Evolutionary conservation across 1,139 yeast genomes (phyloP), one percentile per base, ranked within the genome.

Genomic region (Pichia sp.): DNA sequence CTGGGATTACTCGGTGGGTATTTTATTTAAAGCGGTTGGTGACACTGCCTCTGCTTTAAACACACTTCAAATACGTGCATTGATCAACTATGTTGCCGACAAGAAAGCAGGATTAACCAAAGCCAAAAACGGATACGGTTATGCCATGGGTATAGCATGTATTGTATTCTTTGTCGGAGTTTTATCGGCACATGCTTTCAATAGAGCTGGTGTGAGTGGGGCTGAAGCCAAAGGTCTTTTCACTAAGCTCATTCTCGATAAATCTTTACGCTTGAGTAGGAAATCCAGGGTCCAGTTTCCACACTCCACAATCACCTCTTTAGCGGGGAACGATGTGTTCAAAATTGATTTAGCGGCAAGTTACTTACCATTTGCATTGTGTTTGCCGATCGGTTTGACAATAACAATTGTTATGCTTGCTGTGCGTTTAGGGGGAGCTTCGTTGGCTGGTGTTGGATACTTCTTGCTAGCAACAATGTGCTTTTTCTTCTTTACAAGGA

Each of bases 271-370:
- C 44, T 75, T 88, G 19, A 77, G 81, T 55, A 78, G 82, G 4
- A 74, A 74, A 55, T 79, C 90, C 4, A 76, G 76, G 47, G 83
- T 83, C 61, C 71, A 74, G 51, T 87, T 71, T 63, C 80, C 93
- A 0, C 71, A 77, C 19, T 87, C 93, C 57, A 81, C 79, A 59
- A 75, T 88, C 52, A 85, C 91, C 3, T 82, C 87, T 9, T 69
- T 87, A 61, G 78, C 88, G 72, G 82, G 90, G 13, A 83, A 95
- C 0, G 96, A 88, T 65, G 74, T 88, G 52, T 78, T 87, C 40
- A 78, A 96, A 64, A 74, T 87, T 41, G 95, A 87, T 63, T 78
- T 85, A 63, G 90, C 91, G 6, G 63, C 82, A 44, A 80, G 84
- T 6, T 54, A 78, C 83, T 36, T 84, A 55, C 74, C 82, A 4